Conservation (phyloP, 768 basidiomycete species). For the Boletus sp. region DNA sequence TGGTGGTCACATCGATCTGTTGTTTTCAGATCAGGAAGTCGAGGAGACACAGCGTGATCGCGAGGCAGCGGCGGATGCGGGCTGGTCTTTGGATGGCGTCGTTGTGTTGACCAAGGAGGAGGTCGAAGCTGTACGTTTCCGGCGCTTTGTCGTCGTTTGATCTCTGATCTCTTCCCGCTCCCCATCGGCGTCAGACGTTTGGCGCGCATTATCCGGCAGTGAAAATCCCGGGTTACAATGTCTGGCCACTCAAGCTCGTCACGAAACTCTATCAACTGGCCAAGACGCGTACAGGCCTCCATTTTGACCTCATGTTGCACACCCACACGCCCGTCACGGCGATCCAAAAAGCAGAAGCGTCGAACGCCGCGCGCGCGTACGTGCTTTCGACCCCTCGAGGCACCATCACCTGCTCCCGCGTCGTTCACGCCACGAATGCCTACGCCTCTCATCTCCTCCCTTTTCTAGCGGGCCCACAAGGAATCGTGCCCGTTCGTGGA, state of each 20-base stretch:
- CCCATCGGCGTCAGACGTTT: constrained; percentile 16
- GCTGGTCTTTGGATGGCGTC: constrained; percentile 43
- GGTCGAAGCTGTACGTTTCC: constrained; percentile 42
- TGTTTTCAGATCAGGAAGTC: constrained; percentile 47
- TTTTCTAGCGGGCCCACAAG: constrained; percentile 47
- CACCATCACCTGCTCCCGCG: constrained; percentile 49
- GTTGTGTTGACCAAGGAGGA: constrained; percentile 47
- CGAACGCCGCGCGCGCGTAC: constrained; percentile 1
- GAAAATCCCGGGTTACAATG: constrained; percentile 53
- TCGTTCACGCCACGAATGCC: constrained; percentile 86
- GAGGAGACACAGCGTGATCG: constrained; percentile 41
- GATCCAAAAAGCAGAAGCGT: constrained; percentile 24
- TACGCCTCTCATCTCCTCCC: constrained; percentile 80
- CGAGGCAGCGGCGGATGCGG: constrained; percentile 50
- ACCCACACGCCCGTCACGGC: constrained; percentile 69
- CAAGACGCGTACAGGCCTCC: constrained; percentile 19
- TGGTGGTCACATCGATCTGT: constrained; percentile 49
- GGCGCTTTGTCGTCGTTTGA: not conserved
- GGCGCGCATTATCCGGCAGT: constrained; percentile 50
- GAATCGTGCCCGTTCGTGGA: constrained; percentile 70
- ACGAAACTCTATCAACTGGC: constrained; percentile 56
- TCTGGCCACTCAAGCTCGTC: constrained; percentile 83
- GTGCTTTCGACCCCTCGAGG: constrained; percentile 60
- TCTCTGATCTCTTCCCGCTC: not conserved
- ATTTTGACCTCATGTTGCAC: constrained; percentile 53